These are phyloP conservation scores for Xerocomellus amylosporus DNA, from an alignment of 768 basidiomycete genomes.

Conservation along the genomic window DNA sequence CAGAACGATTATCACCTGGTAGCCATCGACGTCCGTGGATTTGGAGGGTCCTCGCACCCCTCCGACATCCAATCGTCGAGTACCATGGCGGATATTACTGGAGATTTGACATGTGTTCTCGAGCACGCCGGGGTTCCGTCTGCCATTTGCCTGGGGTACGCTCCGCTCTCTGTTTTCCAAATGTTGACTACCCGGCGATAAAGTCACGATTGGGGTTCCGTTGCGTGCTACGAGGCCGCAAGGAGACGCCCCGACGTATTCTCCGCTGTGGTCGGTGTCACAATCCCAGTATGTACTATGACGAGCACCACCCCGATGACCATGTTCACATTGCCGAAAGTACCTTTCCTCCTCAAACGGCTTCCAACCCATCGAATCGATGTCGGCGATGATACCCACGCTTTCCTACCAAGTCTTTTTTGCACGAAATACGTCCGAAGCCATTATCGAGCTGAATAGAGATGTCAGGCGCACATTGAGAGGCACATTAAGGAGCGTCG, in stretches of 20 bases:
- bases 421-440: slow-evolving; percentile 43
- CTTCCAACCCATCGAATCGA: slow-evolving; percentile 45
- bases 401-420: slow-evolving; percentile 68
- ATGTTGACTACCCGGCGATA: neutral
- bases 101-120: slow-evolving; percentile 63
- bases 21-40: slow-evolving; percentile 65
- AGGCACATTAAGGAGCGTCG: slow-evolving; percentile 49
- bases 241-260: slow-evolving; percentile 66
- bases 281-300: slow-evolving; percentile 51
- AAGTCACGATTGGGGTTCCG: slow-evolving; percentile 77
- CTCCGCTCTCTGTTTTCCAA: neutral
- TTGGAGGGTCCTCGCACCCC: slow-evolving; percentile 65
- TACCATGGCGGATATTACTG: slow-evolving; percentile 56
- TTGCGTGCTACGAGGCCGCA: slow-evolving; percentile 65
- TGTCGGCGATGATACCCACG: slow-evolving; percentile 44
- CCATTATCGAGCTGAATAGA: slow-evolving; percentile 50
- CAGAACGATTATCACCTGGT: slow-evolving; percentile 62
- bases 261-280: slow-evolving; percentile 52
- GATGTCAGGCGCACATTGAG: slow-evolving; percentile 59
- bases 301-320: neutral
- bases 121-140: slow-evolving; percentile 45
- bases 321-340: slow-evolving; percentile 31
- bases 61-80: slow-evolving; percentile 59
- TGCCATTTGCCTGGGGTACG: slow-evolving; percentile 64
- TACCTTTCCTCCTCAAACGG: slow-evolving; percentile 55